Conservation (phyloP, 2,329 filamentous ascomycete species). For the Plenodomus biglobosus region DNA sequence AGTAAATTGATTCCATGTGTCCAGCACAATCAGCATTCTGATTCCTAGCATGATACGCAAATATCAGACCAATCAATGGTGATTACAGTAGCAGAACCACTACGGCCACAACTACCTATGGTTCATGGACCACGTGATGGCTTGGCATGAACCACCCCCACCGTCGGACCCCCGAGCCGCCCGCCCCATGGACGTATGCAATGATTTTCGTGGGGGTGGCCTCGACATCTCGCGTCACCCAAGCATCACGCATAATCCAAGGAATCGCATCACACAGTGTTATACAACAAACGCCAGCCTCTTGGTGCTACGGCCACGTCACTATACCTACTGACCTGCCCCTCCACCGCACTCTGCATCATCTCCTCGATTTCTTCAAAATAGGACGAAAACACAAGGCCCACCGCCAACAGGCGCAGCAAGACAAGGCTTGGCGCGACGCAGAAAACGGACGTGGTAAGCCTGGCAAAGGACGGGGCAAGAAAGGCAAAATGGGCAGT, state of each 20-base stretch:
- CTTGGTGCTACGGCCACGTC: slow-evolving; percentile 1
- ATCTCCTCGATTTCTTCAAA: slow-evolving; percentile 24
- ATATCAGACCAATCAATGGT: too few species aligned
- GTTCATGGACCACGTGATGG: too few species aligned
- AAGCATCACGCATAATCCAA: background rate
- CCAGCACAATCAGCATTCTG: too few species aligned
- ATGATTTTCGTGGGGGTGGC: background rate
- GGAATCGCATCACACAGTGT: background rate
- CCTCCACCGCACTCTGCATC: background rate
- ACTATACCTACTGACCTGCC: background rate
- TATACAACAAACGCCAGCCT: background rate
- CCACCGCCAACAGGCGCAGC: slow-evolving; percentile 44
- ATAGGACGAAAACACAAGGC: slow-evolving; percentile 57
- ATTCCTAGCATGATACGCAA: too few species aligned
- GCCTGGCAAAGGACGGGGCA: slow-evolving; percentile 23
- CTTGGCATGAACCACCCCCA: background rate
- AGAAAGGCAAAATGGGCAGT: slow-evolving; percentile 73
- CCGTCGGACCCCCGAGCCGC: background rate
- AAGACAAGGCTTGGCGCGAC: slow-evolving; percentile 36
- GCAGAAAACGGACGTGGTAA: slow-evolving; percentile 33
- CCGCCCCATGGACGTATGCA: too few species aligned
- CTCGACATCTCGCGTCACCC: background rate
- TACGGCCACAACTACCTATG: too few species aligned
- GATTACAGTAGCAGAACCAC: too few species aligned
- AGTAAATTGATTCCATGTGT: too few species aligned